phyloP scores from a whole-genome alignment of 305 asterid species.

The Galium porrigens region DNA sequence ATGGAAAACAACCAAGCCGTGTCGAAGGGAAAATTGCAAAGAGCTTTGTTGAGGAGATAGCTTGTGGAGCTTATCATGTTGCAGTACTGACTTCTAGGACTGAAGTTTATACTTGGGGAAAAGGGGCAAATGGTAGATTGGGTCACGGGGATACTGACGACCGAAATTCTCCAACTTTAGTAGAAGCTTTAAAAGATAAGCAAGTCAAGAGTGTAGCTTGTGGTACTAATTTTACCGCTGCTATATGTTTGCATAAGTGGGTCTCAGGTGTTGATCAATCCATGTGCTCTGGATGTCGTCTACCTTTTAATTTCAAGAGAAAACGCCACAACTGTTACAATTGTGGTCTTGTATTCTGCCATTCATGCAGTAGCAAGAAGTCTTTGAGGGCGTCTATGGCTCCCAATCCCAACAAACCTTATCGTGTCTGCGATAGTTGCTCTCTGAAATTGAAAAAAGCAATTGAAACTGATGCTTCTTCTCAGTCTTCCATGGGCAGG shows the following conservation, averaged over 20 bases:
- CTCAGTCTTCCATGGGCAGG: constrained; percentile 43
- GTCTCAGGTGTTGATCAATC: constrained; percentile 83
- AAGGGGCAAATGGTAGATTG: constrained; percentile 78
- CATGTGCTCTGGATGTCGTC: constrained; percentile 77
- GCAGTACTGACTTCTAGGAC: constrained; percentile 75
- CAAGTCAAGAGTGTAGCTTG: constrained; percentile 83
- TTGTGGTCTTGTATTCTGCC: constrained; percentile 78
- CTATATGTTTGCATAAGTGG: constrained; percentile 84
- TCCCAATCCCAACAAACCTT: constrained; percentile 69
- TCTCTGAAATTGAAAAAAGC: constrained; percentile 52
- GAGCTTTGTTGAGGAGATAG: constrained; percentile 71
- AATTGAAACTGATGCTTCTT: constrained; percentile 37
- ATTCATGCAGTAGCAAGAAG: constrained; percentile 88
- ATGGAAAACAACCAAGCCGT: constrained; percentile 66
- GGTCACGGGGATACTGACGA: constrained; percentile 89
- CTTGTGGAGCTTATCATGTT: constrained; percentile 87
- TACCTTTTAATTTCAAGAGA: constrained; percentile 65
- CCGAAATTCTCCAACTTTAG: constrained; percentile 55
- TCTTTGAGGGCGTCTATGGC: constrained; percentile 77
- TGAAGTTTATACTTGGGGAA: constrained; percentile 91
- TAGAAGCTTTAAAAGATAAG: constrained; percentile 72
- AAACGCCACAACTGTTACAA: constrained; percentile 88
- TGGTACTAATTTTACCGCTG: constrained; percentile 68
- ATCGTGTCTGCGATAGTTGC: constrained; percentile 81
- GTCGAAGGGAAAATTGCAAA: constrained; percentile 61